A percentile compares a stretch with the other conserved stretches of the same genome.
Evolutionary conservation across 2,329 filamentous ascomycete genomes (phyloP).

Genomic region (Acrocalymma vagum): DNA sequence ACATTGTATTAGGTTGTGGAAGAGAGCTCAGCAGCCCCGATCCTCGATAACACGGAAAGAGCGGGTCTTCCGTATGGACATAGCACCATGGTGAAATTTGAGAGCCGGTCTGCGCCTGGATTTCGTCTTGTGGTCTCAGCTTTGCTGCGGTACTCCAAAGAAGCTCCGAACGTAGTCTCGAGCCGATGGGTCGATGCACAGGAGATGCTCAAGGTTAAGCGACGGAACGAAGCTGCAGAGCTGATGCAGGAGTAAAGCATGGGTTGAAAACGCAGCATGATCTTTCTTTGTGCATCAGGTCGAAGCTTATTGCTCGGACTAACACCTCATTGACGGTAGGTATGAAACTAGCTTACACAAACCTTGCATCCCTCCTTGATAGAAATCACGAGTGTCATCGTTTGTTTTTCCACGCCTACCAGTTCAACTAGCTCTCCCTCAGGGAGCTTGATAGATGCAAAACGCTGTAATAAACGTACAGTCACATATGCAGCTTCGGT

Average conservation of each 20-base stretch:
- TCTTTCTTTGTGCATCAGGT: too few relatives aligned
- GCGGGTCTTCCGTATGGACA: conserved; percentile 44
- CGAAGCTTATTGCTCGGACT: too few relatives aligned
- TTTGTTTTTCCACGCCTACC: conserved; percentile 28
- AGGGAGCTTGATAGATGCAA: conserved; percentile 25
- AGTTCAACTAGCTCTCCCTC: conserved; percentile 18
- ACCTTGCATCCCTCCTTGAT: conserved; percentile 34
- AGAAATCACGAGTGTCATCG: conserved; percentile 26
- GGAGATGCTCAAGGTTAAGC: conserved; percentile 18
- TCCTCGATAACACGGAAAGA: conserved; percentile 45
- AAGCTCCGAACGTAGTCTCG: conserved; percentile 17
- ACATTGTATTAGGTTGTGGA: conserved; percentile 31
- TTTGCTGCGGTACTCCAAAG: conserved; percentile 24
- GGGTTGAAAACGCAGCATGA: not conserved
- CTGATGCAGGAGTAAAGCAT: conserved; percentile 7
- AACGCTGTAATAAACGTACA: conserved; percentile 25
- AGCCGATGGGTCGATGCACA: conserved; percentile 17
- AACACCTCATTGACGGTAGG: too few relatives aligned
- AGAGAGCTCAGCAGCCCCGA: conserved; percentile 28
- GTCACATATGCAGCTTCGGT: conserved; percentile 25
- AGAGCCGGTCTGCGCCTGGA: conserved; percentile 26
- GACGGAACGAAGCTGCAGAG: conserved; percentile 20
- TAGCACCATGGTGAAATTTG: conserved; percentile 40
- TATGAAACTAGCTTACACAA: conserved; percentile 15
- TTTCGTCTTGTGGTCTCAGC: conserved; percentile 36